phyloP scores from a whole-genome alignment of 345 rosid species.

The Eucalyptus microcorys region DNA sequence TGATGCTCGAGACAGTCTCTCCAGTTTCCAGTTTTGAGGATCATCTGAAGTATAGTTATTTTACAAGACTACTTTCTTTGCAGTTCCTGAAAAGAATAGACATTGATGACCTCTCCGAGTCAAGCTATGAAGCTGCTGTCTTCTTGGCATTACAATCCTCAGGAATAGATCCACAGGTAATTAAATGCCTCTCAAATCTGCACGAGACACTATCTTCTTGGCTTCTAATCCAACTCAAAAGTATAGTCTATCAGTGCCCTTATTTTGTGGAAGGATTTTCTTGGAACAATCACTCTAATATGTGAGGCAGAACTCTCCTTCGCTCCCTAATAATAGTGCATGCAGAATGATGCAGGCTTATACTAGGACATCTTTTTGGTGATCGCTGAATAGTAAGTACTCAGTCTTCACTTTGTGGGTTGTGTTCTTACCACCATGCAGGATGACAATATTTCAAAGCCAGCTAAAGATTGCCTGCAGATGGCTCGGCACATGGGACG shows the following conservation, averaged over 20 bases:
- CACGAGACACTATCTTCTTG: neutral
- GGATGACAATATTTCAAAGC: neutral
- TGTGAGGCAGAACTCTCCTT: neutral
- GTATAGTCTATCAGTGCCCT: neutral
- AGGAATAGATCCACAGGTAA: constrained; percentile 34
- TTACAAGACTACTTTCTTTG: constrained; percentile 15
- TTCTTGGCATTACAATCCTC: constrained; percentile 55
- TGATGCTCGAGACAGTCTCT: constrained; percentile 13
- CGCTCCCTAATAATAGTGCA: neutral
- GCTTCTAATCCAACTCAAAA: neutral
- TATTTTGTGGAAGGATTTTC: neutral
- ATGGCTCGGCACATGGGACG: neutral
- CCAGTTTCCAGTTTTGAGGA: constrained; percentile 29
- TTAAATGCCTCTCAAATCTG: neutral
- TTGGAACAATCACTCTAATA: neutral
- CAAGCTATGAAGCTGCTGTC: constrained; percentile 51
- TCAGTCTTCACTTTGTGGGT: neutral
- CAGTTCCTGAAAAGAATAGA: constrained; percentile 27
- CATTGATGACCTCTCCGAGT: constrained; percentile 14
- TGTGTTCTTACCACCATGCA: neutral
- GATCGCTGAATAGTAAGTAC: neutral
- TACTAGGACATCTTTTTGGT: neutral
- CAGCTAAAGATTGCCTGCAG: neutral
- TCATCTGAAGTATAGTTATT: constrained; percentile 50
- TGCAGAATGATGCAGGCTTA: neutral